Evolutionary conservation across 2,329 filamentous ascomycete genomes (phyloP).

Genomic region (Mariannaea elegans): DNA sequence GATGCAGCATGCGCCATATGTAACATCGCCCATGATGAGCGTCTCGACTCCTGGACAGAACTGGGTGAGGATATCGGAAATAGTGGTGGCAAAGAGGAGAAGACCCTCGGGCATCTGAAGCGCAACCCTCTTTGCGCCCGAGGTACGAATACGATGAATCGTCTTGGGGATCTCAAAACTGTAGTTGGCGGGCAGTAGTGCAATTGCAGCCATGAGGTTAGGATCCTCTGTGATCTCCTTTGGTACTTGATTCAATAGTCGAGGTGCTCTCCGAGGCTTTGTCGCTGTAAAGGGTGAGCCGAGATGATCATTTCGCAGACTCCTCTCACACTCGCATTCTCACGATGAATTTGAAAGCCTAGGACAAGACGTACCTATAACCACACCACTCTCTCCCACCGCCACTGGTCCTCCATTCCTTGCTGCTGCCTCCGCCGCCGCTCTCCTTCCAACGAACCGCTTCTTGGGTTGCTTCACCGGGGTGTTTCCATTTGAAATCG

Average conservation of each 20-base stretch:
- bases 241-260: slow-evolving; percentile 91
- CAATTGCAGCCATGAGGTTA: slow-evolving; percentile 86
- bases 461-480: slow-evolving; percentile 81
- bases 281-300: slow-evolving; percentile 62
- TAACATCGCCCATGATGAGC: slow-evolving; percentile 98
- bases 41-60: slow-evolving; percentile 94
- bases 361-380: slow-evolving; percentile 59
- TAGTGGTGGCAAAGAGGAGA: slow-evolving; percentile 94
- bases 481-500: slow-evolving; percentile 51
- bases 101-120: slow-evolving; percentile 98
- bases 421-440: slow-evolving; percentile 70
- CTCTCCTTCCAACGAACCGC: slow-evolving; percentile 86
- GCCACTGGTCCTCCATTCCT: slow-evolving; percentile 48
- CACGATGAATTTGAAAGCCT: slow-evolving; percentile 1
- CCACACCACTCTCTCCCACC: slow-evolving; percentile 43
- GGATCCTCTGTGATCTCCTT: slow-evolving; percentile 85
- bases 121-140: slow-evolving; percentile 82
- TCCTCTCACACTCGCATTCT: background rate
- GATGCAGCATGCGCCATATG: slow-evolving; percentile 97
- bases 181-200: slow-evolving; percentile 92
- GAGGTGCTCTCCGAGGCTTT: slow-evolving; percentile 74
- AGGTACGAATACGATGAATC: slow-evolving; percentile 88
- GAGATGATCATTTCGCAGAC: background rate
- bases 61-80: slow-evolving; percentile 93
- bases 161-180: slow-evolving; percentile 99